Conservation (phyloP, 805 yeast species). For the Metschnikowia lachancei region DNA sequence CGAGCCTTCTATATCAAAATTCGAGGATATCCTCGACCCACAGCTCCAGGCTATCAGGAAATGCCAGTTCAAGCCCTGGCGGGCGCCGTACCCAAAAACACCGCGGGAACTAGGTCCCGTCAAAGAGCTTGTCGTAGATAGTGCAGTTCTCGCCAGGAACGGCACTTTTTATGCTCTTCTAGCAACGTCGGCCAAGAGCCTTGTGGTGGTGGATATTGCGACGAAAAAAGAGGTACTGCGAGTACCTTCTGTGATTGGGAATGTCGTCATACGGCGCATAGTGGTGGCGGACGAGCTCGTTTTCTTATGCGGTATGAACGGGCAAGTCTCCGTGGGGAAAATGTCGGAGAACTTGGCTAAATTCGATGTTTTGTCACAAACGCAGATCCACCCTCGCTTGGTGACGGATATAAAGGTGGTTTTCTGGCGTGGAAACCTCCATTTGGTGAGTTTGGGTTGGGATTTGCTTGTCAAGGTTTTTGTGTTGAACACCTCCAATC, state of each 20-base stretch:
- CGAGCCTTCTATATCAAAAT: slow-evolving; percentile 5
- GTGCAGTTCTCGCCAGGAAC: slow-evolving; percentile 12
- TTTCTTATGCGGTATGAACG: slow-evolving; percentile 54
- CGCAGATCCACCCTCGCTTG: slow-evolving; percentile 35
- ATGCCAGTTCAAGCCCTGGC: slow-evolving; percentile 27
- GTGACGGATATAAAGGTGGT: slow-evolving; percentile 37
- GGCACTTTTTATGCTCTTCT: slow-evolving; percentile 12
- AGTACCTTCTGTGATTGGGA: slow-evolving; percentile 20
- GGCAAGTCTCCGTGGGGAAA: slow-evolving; percentile 32
- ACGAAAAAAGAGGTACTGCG: slow-evolving; percentile 15
- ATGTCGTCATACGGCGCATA: slow-evolving; percentile 36
- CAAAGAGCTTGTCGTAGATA: slow-evolving; percentile 25
- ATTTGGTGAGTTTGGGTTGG: slow-evolving; percentile 58
- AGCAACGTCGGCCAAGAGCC: slow-evolving; percentile 21
- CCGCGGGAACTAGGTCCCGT: slow-evolving; percentile 12
- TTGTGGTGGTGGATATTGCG: slow-evolving; percentile 20
- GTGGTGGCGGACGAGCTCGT: slow-evolving; percentile 26
- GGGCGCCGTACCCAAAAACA: slow-evolving; percentile 29
- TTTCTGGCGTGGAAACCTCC: slow-evolving; percentile 23
- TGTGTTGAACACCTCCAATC: slow-evolving; percentile 21
- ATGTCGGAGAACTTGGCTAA: slow-evolving; percentile 1
- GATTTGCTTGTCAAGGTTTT: slow-evolving; percentile 47
- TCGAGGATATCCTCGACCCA: slow-evolving; percentile 4
- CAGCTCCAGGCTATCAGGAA: slow-evolving; percentile 14
- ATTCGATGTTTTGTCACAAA: slow-evolving; percentile 12